These are phyloP conservation scores for Penicillium hordei DNA, from an alignment of 2,329 filamentous ascomycete genomes.

Conservation along the genomic window DNA sequence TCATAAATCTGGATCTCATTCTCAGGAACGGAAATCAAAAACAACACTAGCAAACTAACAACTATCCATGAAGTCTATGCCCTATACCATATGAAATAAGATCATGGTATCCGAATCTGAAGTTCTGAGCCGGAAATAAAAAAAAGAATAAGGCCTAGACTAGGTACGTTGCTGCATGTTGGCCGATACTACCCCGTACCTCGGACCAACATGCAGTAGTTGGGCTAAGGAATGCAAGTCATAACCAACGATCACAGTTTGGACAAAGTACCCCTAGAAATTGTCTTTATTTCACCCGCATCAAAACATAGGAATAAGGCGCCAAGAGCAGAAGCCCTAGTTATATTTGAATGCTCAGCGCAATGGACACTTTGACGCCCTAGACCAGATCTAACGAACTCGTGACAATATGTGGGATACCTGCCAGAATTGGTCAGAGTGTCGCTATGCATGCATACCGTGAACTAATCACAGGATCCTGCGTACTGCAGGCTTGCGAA, in stretches of 20 bases:
- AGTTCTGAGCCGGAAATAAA: not conserved
- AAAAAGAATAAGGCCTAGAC: not conserved
- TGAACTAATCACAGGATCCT: not conserved
- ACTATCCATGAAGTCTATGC: not conserved
- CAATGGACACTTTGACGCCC: not conserved
- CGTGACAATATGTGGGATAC: not conserved
- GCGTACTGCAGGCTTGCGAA: not conserved
- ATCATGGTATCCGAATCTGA: not conserved
- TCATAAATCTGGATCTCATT: slow-evolving; percentile 14
- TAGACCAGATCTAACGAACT: not conserved
- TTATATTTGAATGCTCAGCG: no score
- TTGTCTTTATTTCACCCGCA: not conserved
- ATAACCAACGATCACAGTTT: not conserved
- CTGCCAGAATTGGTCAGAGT: not conserved
- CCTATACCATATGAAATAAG: not conserved
- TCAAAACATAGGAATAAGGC: not conserved
- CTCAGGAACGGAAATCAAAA: slow-evolving; percentile 11
- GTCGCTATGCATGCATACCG: not conserved
- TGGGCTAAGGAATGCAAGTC: not conserved
- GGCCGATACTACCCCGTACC: not conserved
- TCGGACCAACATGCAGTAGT: not conserved
- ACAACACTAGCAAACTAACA: not conserved
- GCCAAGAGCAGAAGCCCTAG: not conserved
- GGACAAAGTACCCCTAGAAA: not conserved
- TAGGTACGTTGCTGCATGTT: not conserved